These are phyloP conservation scores for Termitomyces bulborhizus DNA, from an alignment of 768 basidiomycete genomes.

Conservation along the genomic window DNA sequence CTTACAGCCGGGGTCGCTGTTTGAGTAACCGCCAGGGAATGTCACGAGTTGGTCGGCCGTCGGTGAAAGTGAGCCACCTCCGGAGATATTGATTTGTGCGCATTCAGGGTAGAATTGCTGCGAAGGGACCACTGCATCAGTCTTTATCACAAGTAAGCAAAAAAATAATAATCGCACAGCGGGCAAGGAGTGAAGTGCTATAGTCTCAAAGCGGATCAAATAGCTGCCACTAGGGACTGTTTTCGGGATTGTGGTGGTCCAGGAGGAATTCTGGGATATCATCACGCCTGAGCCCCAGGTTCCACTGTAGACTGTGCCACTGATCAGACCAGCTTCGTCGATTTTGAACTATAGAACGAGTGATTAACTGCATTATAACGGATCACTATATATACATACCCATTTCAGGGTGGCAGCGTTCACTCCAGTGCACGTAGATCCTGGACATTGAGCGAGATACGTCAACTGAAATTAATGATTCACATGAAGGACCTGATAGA, in stretches of 20 bases:
- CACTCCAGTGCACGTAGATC: conserved; percentile 33
- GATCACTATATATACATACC: conserved; percentile 27
- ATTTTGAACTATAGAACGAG: conserved; percentile 33
- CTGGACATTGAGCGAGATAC: conserved; percentile 41
- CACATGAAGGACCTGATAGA: not conserved
- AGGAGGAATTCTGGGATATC: conserved; percentile 37
- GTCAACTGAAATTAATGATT: conserved; percentile 23
- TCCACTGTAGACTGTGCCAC: conserved; percentile 32
- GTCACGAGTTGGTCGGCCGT: conserved; percentile 37
- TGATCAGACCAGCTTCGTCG: conserved; percentile 39
- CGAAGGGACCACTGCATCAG: not conserved
- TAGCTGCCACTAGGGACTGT: conserved; percentile 38
- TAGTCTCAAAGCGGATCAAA: conserved; percentile 44
- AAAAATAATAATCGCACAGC: conserved; percentile 29
- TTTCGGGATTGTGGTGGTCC: conserved; percentile 39
- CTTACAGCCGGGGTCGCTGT: conserved; percentile 36
- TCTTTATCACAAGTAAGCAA: not conserved
- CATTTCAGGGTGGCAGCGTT: conserved; percentile 33
- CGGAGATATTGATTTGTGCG: conserved; percentile 36
- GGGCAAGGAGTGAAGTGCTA: conserved; percentile 44
- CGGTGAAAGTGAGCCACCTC: conserved; percentile 33
- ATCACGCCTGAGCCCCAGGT: conserved; percentile 38
- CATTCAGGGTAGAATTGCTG: conserved; percentile 69
- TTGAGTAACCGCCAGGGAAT: conserved; percentile 42
- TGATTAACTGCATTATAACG: not conserved